Evolutionary conservation across 2,329 filamentous ascomycete species (phyloP).

Genomic region (Aspergillus awamori): DNA sequence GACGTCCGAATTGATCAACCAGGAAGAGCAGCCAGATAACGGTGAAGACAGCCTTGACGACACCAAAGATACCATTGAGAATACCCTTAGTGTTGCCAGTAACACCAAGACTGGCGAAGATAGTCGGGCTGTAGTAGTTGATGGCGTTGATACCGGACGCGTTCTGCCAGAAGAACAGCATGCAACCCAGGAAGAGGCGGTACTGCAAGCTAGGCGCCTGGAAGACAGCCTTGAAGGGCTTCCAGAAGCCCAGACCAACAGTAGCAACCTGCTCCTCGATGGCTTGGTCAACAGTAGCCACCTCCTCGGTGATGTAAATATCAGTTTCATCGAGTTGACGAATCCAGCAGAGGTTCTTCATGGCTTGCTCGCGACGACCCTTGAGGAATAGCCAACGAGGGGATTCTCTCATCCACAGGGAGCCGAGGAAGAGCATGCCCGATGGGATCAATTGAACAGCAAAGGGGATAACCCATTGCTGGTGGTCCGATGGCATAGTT

Average conservation of each 20-base stretch:
- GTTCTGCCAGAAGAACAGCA: conserved; percentile 81
- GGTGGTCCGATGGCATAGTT: conserved; percentile 29
- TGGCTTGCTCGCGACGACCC: conserved; percentile 68
- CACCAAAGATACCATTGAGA: conserved; percentile 69
- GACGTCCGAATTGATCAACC: conserved; percentile 65
- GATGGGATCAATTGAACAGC: conserved; percentile 38
- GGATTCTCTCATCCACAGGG: conserved; percentile 64
- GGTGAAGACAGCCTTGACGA: conserved; percentile 71
- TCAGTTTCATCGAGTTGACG: conserved; percentile 43
- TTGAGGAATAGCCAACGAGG: conserved; percentile 70
- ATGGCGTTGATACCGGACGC: conserved; percentile 77
- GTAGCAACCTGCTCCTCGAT: conserved; percentile 64
- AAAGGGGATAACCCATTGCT: conserved; percentile 40
- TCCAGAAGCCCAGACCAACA: conserved; percentile 73
- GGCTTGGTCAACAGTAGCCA: conserved; percentile 69
- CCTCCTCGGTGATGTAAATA: conserved; percentile 72
- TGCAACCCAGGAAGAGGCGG: conserved; percentile 71
- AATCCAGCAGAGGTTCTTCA: conserved; percentile 54
- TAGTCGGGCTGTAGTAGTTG: conserved; percentile 72
- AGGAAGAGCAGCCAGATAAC: conserved; percentile 69
- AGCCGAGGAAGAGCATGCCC: conserved; percentile 50
- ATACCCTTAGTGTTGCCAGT: conserved; percentile 9
- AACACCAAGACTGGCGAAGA: conserved; percentile 57
- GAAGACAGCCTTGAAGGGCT: conserved; percentile 63
- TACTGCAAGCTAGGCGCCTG: conserved; percentile 63